A percentile compares a stretch with the other conserved stretches of the same genome.
These are phyloP conservation scores for Akebia trifoliata DNA, from an alignment of 164 flowering plant species.

Conservation along the genomic window DNA sequence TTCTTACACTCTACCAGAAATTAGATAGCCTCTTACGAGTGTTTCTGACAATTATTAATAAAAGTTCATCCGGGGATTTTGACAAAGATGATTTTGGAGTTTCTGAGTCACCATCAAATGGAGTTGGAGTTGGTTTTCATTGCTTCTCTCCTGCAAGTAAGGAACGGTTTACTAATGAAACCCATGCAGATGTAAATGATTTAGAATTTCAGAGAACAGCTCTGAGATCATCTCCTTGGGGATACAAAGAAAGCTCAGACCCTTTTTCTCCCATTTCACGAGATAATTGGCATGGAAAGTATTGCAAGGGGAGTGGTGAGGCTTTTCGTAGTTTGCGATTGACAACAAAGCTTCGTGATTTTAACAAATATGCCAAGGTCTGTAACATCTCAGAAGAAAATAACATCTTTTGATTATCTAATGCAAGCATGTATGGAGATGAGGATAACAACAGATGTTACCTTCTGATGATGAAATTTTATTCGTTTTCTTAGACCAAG, in stretches of 20 bases:
- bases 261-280: conserved; percentile 60
- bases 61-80: conserved; percentile 46
- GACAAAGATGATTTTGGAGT: conserved; percentile 64
- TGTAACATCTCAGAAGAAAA: conserved; percentile 1
- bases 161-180: conserved; percentile 44
- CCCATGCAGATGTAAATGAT: conserved; percentile 47
- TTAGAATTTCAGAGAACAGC: conserved; percentile 48
- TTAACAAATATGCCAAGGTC: conserved; percentile 90
- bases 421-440: no score
- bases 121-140: conserved; percentile 20
- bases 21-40: conserved; percentile 61
- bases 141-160: conserved; percentile 42
- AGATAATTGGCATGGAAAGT: conserved; percentile 75
- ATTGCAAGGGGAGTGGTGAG: conserved; percentile 57
- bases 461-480: no score
- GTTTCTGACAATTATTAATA: conserved; percentile 55
- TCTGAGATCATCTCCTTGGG: conserved; percentile 38
- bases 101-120: conserved; percentile 48
- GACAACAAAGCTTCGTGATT: conserved; percentile 89
- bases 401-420: not conserved
- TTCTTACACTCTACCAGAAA: conserved; percentile 86
- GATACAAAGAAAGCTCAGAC: conserved; percentile 56
- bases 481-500: not conserved
- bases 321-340: conserved; percentile 59
- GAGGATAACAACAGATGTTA: no score